Conservation (phyloP, 352 stramenopile species). For the Pythium aquatile region DNA sequence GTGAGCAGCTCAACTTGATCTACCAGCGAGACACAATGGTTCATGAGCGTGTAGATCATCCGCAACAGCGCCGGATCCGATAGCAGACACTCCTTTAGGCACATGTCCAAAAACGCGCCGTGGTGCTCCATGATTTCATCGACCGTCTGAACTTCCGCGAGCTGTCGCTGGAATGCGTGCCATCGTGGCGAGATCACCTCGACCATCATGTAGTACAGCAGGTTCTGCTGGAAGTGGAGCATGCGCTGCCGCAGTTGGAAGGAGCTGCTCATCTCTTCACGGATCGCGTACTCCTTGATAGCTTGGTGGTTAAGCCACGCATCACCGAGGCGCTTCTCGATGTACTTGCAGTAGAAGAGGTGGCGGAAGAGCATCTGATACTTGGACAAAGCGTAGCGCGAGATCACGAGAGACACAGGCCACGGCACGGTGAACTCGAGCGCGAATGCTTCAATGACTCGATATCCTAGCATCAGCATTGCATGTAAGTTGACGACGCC, state of each 20-base stretch:
- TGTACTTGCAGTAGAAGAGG: constrained; percentile 99
- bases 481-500: background rate
- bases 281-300: constrained; percentile 89
- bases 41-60: constrained; percentile 96
- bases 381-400: constrained; percentile 90
- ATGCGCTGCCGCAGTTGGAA: constrained; percentile 97
- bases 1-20: constrained; percentile 93
- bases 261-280: constrained; percentile 85
- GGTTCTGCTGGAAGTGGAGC: constrained; percentile 99
- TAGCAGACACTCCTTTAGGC: constrained; percentile 96
- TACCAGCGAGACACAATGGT: constrained; percentile 94
- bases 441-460: constrained; percentile 95
- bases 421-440: constrained; percentile 97
- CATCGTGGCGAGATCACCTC: constrained; percentile 94
- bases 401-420: constrained; percentile 97
- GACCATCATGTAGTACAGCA: constrained; percentile 99
- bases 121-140: constrained; percentile 96
- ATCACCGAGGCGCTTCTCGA: constrained; percentile 94
- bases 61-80: constrained; percentile 94
- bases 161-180: constrained; percentile 87
- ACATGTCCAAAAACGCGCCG: constrained; percentile 94
- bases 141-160: constrained; percentile 81
- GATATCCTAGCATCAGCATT: constrained; percentile 46
- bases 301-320: constrained; percentile 96
- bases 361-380: constrained; percentile 99